Evolutionary conservation across 768 basidiomycete species (phyloP), one percentile per base, ranked within the genome.

Genomic region (Termitomyces sp.): DNA sequence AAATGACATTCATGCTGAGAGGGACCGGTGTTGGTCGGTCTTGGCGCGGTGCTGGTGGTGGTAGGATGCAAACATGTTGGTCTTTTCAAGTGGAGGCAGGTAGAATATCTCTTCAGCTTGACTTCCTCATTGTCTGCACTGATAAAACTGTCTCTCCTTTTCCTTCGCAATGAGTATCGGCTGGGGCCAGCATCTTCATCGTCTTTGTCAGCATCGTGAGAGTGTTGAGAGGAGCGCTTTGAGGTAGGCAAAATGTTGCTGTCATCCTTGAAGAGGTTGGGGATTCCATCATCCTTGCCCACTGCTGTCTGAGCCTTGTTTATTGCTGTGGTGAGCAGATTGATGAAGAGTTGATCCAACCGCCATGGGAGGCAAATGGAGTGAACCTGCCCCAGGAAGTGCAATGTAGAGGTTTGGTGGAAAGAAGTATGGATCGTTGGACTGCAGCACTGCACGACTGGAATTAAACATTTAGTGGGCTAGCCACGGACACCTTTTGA

Each of bases 101-200:
- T 79, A 12, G 65, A 44, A 59, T 79, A 76, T 8, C 79, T 55
- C 32, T 56, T 58, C 2, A 64, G 64, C 27, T 74, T 61, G 1
- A 13, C 71, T 26, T 76, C 76, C 14, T 81, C 81, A 20, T 81
- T 82, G 61, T 80, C 79, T 27, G 80, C 79, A 27, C 69, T 72
- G 52, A 81, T 71, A 59, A 76, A 74, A 2, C 71, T 74, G 5
- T 42, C 3, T 43, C 2, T 65, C 69, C 55, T 37, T 8, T 2
- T 26, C 43, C 61, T 42, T 51, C 53, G 39, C 3, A 24, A 50
- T n/a, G 40, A 5, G 30, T 63, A 62, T 39, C 72, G 18, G 69
- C 72, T 36, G 66, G 71, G 30, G 68, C 71, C 60, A 48, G 62
- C 42, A 6, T 50, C 59, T 10, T 68, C 70, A 3, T 65, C 70